Evolutionary conservation across 805 yeast genomes (phyloP).

Genomic region (Schizosaccharomyces lindneri): DNA sequence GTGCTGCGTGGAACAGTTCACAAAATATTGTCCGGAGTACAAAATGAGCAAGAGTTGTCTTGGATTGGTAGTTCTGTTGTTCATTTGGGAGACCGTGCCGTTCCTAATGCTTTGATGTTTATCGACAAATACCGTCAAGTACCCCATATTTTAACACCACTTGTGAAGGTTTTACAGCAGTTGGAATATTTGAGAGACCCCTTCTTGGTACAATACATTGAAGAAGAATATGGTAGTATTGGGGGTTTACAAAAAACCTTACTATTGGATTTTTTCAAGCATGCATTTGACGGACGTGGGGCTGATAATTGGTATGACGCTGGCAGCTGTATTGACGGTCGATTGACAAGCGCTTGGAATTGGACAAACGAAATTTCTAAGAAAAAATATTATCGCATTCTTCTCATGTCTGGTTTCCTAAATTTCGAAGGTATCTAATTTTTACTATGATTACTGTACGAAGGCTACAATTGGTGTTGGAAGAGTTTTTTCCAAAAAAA

Average conservation of each 20-base stretch:
- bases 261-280: slow-evolving; percentile 23
- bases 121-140: slow-evolving; percentile 60
- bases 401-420: slow-evolving; percentile 42
- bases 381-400: slow-evolving; percentile 37
- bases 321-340: slow-evolving; percentile 63
- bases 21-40: slow-evolving; percentile 38
- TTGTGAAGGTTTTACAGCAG: slow-evolving; percentile 30
- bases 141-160: slow-evolving; percentile 51
- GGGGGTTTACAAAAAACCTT: slow-evolving; percentile 25
- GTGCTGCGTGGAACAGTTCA: slow-evolving; percentile 45
- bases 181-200: slow-evolving; percentile 31
- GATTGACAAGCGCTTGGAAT: slow-evolving; percentile 3
- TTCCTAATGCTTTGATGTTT: slow-evolving; percentile 59
- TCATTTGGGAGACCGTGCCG: slow-evolving; percentile 63
- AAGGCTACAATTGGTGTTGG: neutral
- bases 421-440: slow-evolving; percentile 23
- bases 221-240: slow-evolving; percentile 30
- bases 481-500: neutral
- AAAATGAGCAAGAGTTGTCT: slow-evolving; percentile 22
- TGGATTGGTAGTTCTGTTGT: slow-evolving; percentile 70
- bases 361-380: slow-evolving; percentile 1
- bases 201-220: slow-evolving; percentile 23
- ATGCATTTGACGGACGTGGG: slow-evolving; percentile 48
- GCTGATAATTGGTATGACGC: slow-evolving; percentile 66
- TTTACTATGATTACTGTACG: neutral